phyloP scores from a whole-genome alignment of 345 rosid species.

The Trapa incisa region DNA sequence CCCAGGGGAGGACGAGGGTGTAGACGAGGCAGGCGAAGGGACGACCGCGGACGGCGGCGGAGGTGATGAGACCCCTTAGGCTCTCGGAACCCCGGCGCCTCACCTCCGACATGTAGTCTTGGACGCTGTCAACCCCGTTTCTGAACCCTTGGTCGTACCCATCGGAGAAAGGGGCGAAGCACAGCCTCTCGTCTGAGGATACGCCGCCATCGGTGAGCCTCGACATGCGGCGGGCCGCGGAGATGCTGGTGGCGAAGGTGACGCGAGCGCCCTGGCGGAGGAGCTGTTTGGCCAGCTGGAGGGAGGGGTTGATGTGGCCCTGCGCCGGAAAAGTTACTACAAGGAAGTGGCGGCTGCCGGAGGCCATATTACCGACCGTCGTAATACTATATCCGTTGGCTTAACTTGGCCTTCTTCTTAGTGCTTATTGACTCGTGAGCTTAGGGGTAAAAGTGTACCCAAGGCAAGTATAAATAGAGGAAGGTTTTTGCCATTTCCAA shows the following conservation, averaged over 20 bases:
- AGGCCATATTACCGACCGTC: not conserved
- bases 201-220: not conserved
- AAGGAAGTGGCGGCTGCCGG: slow-evolving; percentile 3
- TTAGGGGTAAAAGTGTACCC: too few relatives aligned
- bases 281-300: slow-evolving; percentile 51
- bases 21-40: slow-evolving; percentile 31
- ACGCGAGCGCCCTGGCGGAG: slow-evolving; percentile 31
- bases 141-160: slow-evolving; percentile 45
- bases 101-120: slow-evolving; percentile 17
- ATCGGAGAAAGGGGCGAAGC: slow-evolving; percentile 39
- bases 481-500: too few relatives aligned
- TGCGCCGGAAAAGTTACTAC: slow-evolving; percentile 21
- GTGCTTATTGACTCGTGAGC: too few relatives aligned
- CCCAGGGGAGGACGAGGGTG: slow-evolving; percentile 48
- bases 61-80: slow-evolving; percentile 24
- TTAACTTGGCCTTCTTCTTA: too few relatives aligned
- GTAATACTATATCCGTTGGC: too few relatives aligned
- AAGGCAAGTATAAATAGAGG: too few relatives aligned
- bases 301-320: slow-evolving; percentile 60
- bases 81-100: slow-evolving; percentile 30
- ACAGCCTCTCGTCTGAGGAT: slow-evolving; percentile 15
- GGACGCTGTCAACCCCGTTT: slow-evolving; percentile 11
- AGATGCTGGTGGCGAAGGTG: slow-evolving; percentile 32
- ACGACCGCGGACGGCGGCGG: not conserved
- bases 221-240: slow-evolving; percentile 30